Evolutionary conservation across 441 rosid species (phyloP).

Genomic region (Rhodomyrtus psidioides): DNA sequence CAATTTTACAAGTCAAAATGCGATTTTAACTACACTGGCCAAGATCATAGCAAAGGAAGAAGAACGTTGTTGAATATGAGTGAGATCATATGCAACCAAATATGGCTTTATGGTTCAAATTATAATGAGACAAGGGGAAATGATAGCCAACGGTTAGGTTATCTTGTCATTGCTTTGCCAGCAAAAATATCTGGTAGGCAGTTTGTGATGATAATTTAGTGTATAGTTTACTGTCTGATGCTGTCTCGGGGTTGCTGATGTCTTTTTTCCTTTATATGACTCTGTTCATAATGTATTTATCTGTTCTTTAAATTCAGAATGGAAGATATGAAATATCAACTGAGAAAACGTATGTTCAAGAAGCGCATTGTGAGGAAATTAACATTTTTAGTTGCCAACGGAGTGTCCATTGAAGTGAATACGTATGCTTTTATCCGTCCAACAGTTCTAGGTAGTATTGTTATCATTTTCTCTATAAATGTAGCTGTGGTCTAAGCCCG

Average conservation of each 20-base stretch:
- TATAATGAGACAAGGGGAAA: neutral
- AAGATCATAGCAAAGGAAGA: neutral
- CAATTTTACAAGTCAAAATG: neutral
- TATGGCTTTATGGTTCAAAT: neutral
- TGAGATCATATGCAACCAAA: neutral
- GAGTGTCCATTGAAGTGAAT: conserved; percentile 71
- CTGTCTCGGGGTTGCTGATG: neutral
- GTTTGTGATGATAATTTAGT: neutral
- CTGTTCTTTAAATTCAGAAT: conserved; percentile 37
- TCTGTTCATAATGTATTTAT: neutral
- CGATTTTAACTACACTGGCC: neutral
- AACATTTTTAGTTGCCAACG: conserved; percentile 41
- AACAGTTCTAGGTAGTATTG: conserved; percentile 49
- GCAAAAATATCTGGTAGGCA: neutral
- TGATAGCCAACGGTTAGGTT: neutral
- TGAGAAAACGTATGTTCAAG: conserved; percentile 72
- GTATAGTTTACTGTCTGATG: neutral
- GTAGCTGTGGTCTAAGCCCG: neutral
- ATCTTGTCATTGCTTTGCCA: neutral
- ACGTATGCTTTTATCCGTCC: conserved; percentile 85
- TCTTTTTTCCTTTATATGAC: neutral
- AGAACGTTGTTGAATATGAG: neutral
- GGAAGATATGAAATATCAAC: conserved; percentile 85
- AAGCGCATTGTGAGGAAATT: conserved; percentile 71
- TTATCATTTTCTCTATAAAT: neutral